Evolutionary conservation across 139 green algal species (phyloP).

Genomic region (Haematococcus sp.): DNA sequence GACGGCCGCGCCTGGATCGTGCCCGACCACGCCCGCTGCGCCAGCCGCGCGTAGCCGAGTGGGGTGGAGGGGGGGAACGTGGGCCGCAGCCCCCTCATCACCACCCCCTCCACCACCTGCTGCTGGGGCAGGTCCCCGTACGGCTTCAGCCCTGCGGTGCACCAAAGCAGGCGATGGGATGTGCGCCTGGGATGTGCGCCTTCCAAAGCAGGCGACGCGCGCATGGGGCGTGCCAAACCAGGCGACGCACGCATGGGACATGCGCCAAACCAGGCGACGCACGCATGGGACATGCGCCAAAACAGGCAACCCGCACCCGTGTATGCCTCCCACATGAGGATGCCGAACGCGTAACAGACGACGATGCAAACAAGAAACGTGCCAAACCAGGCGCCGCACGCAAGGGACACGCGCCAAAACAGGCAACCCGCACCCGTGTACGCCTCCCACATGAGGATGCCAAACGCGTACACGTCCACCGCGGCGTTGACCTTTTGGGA

Average conservation of each 20-base stretch:
- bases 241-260: too few species aligned
- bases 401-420: too few species aligned
- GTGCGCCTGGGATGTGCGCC: too few species aligned
- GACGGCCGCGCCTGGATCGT: slow-evolving; percentile 31
- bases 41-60: slow-evolving; percentile 36
- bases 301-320: too few species aligned
- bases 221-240: too few species aligned
- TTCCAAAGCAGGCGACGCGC: too few species aligned
- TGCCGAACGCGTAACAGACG: too few species aligned
- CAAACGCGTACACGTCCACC: slow-evolving; percentile 55
- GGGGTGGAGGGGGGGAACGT: slow-evolving; percentile 45
- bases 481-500: slow-evolving; percentile 57
- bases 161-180: too few species aligned
- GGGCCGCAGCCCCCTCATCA: slow-evolving; percentile 56
- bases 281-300: too few species aligned
- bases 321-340: slow-evolving; percentile 58
- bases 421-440: slow-evolving; percentile 19
- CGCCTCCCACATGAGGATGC: slow-evolving; percentile 56
- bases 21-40: slow-evolving; percentile 44
- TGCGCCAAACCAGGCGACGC: too few species aligned
- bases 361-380: too few species aligned
- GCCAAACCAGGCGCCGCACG: too few species aligned
- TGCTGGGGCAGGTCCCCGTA: slow-evolving; percentile 61
- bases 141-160: slow-evolving; percentile 19
- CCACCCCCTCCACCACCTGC: slow-evolving; percentile 48